Evolutionary conservation across 129 eudicot genomes (phyloP), one percentile per base, ranked within the genome.

Genomic region (Flaveria ramosissima): DNA sequence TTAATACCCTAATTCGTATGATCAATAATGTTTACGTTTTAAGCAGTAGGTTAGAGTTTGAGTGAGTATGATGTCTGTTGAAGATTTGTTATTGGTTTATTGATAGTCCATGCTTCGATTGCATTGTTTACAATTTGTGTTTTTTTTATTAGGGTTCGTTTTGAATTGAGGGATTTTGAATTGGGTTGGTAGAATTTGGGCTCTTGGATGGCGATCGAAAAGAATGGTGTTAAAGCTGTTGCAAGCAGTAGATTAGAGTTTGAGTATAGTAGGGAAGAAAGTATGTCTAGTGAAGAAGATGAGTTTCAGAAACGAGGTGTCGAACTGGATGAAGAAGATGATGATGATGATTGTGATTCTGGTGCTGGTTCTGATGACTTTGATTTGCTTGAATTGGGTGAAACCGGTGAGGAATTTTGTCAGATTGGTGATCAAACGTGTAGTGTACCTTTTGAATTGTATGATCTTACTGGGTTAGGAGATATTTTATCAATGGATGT

Each of bases 311-410:
- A 81, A 76, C 81, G 82, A 50, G 92, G 78, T 11, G 53, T 42
- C 9, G 78, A 72, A 6, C 73, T 77, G n/a, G 86, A 76, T 24
- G 89, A 74, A 16, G 96, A 84, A 19, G 98, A 30, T 5, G 41
- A 88, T 42, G 85, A 78, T 47, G 93, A 94, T 60, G 98, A 94
- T 42, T 88, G 94, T 73, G 97, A 91, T 84, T 95, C 99, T 0
- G 99, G 97, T 61, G 99, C 97, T 0, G 99, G 97, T 19, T 95
- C 99, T 0, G 99, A 95, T 75, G 99, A 95, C 73, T 89, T 89
- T 80, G 99, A 95, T 86, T 83, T 95, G 70, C 84, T 92, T 62
- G 97, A 95, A 41, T 88, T 95, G 80, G 97, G 97, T 75, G 97
- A 89, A 36, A 76, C 84, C 9, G 94, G 97, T 68, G 96, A 90